phyloP scores from a whole-genome alignment of 169 alveolate species.

The Besnoitia besnoiti region DNA sequence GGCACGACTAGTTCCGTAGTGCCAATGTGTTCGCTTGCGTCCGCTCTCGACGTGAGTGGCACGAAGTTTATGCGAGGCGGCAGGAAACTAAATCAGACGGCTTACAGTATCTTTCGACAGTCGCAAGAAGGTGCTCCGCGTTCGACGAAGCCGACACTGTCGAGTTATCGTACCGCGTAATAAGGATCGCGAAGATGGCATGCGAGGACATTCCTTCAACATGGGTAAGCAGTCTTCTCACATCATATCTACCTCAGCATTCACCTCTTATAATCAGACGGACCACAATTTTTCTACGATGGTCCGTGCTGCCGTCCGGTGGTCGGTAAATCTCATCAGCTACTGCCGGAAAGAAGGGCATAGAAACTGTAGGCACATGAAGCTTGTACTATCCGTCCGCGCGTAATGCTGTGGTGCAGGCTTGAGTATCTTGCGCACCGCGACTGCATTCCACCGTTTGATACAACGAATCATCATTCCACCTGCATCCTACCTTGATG shows the following conservation, averaged over 20 bases:
- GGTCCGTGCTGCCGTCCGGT: background rate
- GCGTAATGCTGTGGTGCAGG: background rate
- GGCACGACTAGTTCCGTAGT: background rate
- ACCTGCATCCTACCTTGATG: background rate
- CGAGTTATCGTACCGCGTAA: background rate
- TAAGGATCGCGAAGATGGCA: background rate
- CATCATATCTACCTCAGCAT: background rate
- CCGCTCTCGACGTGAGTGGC: background rate
- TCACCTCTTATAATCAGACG: background rate
- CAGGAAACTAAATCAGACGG: background rate
- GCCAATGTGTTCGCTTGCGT: background rate
- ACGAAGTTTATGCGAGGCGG: background rate
- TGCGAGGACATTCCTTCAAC: background rate
- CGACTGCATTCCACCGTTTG: background rate
- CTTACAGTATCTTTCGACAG: background rate
- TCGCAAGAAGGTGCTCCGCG: background rate
- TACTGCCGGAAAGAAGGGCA: constrained; percentile 3
- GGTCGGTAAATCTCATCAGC: background rate
- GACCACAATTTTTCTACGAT: background rate
- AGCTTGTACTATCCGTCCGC: background rate
- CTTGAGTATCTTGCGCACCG: constrained; percentile 1
- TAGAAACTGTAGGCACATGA: background rate
- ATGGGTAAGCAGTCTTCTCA: background rate
- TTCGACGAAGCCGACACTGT: constrained; percentile 34
- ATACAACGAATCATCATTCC: background rate